Evolutionary conservation across 2,329 filamentous ascomycete genomes (phyloP).

Genomic region (Ascochyta fabae): DNA sequence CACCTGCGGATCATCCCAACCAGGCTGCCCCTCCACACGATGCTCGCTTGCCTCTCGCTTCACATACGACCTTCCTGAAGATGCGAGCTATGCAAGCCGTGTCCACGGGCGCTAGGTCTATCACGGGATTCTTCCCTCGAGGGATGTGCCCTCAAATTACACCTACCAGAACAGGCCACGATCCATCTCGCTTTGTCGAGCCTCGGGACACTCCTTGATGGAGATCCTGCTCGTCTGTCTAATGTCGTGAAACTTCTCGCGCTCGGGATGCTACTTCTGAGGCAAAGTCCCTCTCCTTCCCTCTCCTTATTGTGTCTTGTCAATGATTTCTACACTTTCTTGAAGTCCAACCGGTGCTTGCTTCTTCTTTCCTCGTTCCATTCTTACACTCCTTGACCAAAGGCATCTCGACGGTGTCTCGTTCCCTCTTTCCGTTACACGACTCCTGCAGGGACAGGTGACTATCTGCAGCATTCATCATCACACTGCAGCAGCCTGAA

Average conservation of each 20-base stretch:
- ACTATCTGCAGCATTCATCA: constrained; percentile 19
- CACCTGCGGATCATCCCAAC: constrained; percentile 5
- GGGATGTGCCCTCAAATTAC: constrained; percentile 13
- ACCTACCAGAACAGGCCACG: constrained; percentile 13
- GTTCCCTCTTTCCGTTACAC: constrained; percentile 19
- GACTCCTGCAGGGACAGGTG: constrained; percentile 38
- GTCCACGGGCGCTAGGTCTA: constrained; percentile 13
- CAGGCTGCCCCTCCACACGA: constrained; percentile 14
- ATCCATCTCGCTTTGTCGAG: constrained; percentile 10
- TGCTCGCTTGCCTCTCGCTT: constrained; percentile 18
- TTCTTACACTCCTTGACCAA: constrained; percentile 18
- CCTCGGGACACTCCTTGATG: constrained; percentile 33
- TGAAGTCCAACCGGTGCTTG: constrained; percentile 8
- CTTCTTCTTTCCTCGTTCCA: constrained; percentile 21
- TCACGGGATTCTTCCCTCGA: constrained; percentile 15
- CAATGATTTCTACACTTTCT: constrained; percentile 23
- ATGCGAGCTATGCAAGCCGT: constrained; percentile 12
- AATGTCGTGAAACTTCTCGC: constrained; percentile 36
- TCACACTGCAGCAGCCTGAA: constrained; percentile 18
- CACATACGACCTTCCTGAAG: constrained; percentile 15
- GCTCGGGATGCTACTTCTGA: constrained; percentile 22
- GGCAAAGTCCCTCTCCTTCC: constrained; percentile 18
- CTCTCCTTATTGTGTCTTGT: constrained; percentile 18
- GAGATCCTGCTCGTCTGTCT: constrained; percentile 33
- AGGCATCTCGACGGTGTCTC: constrained; percentile 22